Percentiles rank a stretch among this genome's conserved stretches.
These are phyloP conservation scores for Naegleria gruberi DNA, from an alignment of 208 protist species.

Conservation along the genomic window DNA sequence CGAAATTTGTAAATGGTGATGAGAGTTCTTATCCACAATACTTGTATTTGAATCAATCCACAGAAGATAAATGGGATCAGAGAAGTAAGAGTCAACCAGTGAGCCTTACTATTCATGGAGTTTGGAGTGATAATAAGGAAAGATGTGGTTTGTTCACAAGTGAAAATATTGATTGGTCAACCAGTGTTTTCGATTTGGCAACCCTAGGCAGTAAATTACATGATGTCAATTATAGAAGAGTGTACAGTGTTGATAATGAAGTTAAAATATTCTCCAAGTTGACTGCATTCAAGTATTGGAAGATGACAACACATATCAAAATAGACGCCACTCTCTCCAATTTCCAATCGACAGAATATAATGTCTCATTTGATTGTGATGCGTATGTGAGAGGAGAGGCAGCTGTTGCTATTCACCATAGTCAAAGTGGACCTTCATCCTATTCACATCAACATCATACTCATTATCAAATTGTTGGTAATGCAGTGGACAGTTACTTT, in stretches of 20 bases:
- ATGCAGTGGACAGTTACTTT: not conserved
- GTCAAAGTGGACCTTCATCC: not conserved
- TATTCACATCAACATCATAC: not conserved
- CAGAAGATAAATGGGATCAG: not conserved
- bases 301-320: not conserved
- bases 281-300: not conserved
- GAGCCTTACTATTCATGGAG: not conserved
- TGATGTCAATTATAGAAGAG: not conserved
- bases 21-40: not conserved
- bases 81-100: not conserved
- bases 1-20: too few relatives aligned
- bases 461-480: not conserved
- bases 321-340: not conserved
- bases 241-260: not conserved
- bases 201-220: not conserved
- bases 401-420: not conserved
- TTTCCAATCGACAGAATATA: not conserved
- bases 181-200: not conserved
- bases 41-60: not conserved
- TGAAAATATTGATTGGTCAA: not conserved
- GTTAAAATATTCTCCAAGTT: not conserved
- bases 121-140: constrained; percentile 4
- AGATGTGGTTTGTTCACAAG: not conserved
- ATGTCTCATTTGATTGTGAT: not conserved
- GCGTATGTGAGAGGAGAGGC: not conserved